phyloP scores from a whole-genome alignment of 257 asterid species.

The Penstemon barbatus region DNA sequence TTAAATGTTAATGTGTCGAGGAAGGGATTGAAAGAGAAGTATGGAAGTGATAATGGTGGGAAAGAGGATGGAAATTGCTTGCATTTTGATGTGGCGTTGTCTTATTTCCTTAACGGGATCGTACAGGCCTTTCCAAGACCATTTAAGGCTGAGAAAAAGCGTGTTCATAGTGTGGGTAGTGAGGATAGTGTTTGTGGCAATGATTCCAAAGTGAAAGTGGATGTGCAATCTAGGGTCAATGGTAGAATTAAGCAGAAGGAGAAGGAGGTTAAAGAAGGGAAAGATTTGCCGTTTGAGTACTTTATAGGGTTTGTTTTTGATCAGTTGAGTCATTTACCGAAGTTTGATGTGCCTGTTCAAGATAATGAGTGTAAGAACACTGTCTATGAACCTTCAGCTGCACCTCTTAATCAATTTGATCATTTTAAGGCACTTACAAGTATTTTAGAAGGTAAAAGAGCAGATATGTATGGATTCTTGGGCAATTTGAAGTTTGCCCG shows the following conservation, averaged over 20 bases:
- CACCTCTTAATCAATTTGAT: slow-evolving; percentile 47
- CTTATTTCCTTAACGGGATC: slow-evolving; percentile 61
- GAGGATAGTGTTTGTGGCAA: slow-evolving; percentile 30
- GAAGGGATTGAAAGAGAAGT: slow-evolving; percentile 62
- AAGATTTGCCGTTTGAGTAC: slow-evolving; percentile 60
- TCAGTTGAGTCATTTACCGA: slow-evolving; percentile 67
- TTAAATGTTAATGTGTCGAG: slow-evolving; percentile 33
- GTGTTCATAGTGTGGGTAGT: slow-evolving; percentile 43
- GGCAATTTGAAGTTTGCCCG: slow-evolving; percentile 87
- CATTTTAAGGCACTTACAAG: slow-evolving; percentile 55
- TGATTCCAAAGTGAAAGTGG: slow-evolving; percentile 32
- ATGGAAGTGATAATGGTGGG: slow-evolving; percentile 41
- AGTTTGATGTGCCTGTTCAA: slow-evolving; percentile 52
- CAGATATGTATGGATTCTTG: slow-evolving; percentile 73
- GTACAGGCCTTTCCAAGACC: slow-evolving; percentile 73
- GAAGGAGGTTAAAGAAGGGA: slow-evolving; percentile 50
- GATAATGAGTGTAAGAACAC: slow-evolving; percentile 46
- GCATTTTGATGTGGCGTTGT: slow-evolving; percentile 65
- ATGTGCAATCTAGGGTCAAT: slow-evolving; percentile 27
- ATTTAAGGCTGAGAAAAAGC: slow-evolving; percentile 56
- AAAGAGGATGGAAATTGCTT: slow-evolving; percentile 62
- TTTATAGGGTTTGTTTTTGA: slow-evolving; percentile 68
- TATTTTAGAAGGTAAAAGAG: slow-evolving; percentile 81
- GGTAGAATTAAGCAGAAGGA: slow-evolving; percentile 43
- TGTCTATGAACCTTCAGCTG: slow-evolving; percentile 31